phyloP scores from a whole-genome alignment of 768 basidiomycete genomes.

The Boletellus ananas region DNA sequence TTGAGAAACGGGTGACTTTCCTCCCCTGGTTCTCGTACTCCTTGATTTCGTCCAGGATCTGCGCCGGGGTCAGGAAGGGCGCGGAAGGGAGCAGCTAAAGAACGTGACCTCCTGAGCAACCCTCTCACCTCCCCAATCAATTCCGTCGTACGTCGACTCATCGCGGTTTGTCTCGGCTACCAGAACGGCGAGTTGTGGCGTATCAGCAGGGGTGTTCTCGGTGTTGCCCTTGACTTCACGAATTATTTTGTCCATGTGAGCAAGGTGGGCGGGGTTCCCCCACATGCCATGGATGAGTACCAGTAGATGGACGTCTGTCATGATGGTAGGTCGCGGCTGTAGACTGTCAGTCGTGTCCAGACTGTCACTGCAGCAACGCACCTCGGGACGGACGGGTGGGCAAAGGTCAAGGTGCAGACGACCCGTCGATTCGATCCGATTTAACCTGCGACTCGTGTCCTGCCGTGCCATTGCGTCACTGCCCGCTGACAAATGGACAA shows the following conservation, averaged over 20 bases:
- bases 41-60: conserved; percentile 58
- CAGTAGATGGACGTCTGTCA: conserved; percentile 38
- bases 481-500: background rate
- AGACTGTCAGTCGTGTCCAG: background rate
- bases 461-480: background rate
- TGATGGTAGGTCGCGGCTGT: conserved; percentile 1
- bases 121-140: conserved; percentile 81
- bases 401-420: conserved; percentile 5
- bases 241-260: conserved; percentile 52
- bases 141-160: conserved; percentile 73
- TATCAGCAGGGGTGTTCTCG: conserved; percentile 27
- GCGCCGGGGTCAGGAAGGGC: conserved; percentile 2
- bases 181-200: conserved; percentile 55
- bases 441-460: conserved; percentile 1
- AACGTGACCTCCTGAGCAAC: conserved; percentile 68
- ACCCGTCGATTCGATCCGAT: background rate
- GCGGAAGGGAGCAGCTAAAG: background rate
- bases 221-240: conserved; percentile 36
- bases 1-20: conserved; percentile 64
- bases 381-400: background rate
- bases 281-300: conserved; percentile 68
- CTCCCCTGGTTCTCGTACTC: conserved; percentile 50
- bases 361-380: background rate
- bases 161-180: conserved; percentile 62
- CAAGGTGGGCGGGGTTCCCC: conserved; percentile 69